These are phyloP conservation scores for Acacia concinna DNA, from an alignment of 331 rosid genomes.

Conservation along the genomic window DNA sequence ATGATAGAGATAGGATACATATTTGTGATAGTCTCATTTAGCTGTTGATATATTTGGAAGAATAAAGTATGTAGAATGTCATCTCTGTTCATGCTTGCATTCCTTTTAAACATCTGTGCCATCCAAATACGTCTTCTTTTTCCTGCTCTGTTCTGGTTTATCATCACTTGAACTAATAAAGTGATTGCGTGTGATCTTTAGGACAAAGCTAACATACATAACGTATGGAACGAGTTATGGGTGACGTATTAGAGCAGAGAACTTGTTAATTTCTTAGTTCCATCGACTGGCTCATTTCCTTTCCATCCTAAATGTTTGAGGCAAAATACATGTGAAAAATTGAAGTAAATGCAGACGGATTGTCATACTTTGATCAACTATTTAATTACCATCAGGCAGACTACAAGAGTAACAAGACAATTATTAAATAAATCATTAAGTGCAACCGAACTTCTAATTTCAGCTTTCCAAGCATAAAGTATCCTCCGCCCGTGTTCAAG, in stretches of 20 bases:
- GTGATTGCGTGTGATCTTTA: conserved; percentile 4
- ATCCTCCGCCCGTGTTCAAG: not conserved
- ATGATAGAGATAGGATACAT: conserved; percentile 29
- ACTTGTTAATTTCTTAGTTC: conserved; percentile 1
- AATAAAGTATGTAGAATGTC: conserved; percentile 26
- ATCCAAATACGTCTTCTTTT: not conserved
- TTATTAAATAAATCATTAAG: not conserved
- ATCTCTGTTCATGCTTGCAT: conserved; percentile 38
- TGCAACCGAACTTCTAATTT: not conserved
- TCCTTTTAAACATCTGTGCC: conserved; percentile 27
- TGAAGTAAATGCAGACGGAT: conserved; percentile 1
- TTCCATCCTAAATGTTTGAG: not conserved
- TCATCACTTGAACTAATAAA: not conserved
- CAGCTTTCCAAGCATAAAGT: not conserved
- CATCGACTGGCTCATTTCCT: not conserved
- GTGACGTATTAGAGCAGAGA: conserved; percentile 7
- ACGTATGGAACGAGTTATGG: not conserved
- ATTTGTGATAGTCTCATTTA: conserved; percentile 29
- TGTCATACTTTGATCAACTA: not conserved
- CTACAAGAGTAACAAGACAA: not conserved
- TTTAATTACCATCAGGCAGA: not conserved
- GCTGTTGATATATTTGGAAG: conserved; percentile 33
- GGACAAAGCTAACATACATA: not conserved
- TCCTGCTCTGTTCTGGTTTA: not conserved
- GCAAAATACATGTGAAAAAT: not conserved